Percentiles rank a stretch among this genome's conserved stretches.
Evolutionary conservation across 2,329 filamentous ascomycete species (phyloP).

Genomic region (Fusarium praegraminearum): DNA sequence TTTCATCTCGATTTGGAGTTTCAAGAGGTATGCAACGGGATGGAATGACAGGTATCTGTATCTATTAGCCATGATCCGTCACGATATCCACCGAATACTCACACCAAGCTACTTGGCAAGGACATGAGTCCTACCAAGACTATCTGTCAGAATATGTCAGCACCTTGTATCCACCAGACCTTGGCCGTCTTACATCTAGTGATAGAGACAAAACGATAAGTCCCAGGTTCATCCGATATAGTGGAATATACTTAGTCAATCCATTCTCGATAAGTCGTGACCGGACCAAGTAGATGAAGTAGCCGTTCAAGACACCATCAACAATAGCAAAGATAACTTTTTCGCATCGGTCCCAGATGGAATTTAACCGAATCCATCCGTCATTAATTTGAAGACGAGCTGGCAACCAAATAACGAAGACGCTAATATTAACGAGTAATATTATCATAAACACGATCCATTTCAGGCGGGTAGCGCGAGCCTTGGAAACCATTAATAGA

Average conservation of each 20-base stretch:
- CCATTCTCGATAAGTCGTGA: conserved; percentile 60
- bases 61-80: neutral
- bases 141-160: conserved; percentile 20
- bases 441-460: conserved; percentile 60
- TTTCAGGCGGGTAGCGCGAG: conserved; percentile 55
- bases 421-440: conserved; percentile 62
- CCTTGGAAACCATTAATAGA: conserved; percentile 56
- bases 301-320: conserved; percentile 62
- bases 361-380: conserved; percentile 59
- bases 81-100: neutral
- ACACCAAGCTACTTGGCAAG: conserved; percentile 46
- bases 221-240: conserved; percentile 53
- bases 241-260: conserved; percentile 60
- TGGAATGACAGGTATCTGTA: conserved; percentile 52
- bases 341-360: conserved; percentile 64
- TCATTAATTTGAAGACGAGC: conserved; percentile 59
- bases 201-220: conserved; percentile 46
- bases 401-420: conserved; percentile 67
- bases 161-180: rapidly evolving
- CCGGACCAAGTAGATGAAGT: conserved; percentile 62
- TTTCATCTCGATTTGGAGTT: conserved; percentile 63
- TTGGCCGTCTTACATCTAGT: conserved; percentile 36
- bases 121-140: conserved; percentile 48
- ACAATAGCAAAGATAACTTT: conserved; percentile 64
- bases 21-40: conserved; percentile 61